These are phyloP conservation scores for Cytospora leucostoma DNA, from an alignment of 2,329 filamentous ascomycete genomes.

Conservation along the genomic window DNA sequence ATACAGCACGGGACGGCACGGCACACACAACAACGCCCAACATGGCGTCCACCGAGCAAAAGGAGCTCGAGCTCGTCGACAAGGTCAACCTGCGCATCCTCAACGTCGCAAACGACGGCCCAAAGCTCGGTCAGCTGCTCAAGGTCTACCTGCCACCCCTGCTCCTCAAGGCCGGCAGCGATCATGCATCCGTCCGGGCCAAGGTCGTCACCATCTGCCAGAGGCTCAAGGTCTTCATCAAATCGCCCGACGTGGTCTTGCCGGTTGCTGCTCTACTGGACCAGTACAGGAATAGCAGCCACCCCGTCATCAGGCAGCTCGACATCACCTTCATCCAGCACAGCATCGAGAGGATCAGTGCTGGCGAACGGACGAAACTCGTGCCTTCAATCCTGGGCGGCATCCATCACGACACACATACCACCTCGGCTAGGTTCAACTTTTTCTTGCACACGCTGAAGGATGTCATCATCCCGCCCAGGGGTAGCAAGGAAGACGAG, in stretches of 20 bases:
- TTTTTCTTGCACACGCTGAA: conserved; percentile 76
- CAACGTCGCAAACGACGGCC: conserved; percentile 77
- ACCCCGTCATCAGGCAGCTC: conserved; percentile 78
- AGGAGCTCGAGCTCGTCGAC: conserved; percentile 79
- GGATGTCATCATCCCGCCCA: conserved; percentile 69
- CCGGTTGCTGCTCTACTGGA: conserved; percentile 83
- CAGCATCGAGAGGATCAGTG: conserved; percentile 58
- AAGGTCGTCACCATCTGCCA: conserved; percentile 61
- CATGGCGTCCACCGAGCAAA: conserved; percentile 54
- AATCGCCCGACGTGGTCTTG: conserved; percentile 65
- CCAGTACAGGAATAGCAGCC: conserved; percentile 81
- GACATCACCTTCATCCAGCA: conserved; percentile 89
- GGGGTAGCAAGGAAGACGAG: conserved; percentile 77
- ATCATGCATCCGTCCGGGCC: conserved; percentile 75
- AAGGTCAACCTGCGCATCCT: conserved; percentile 83
- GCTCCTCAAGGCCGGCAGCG: conserved; percentile 82
- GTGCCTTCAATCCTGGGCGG: conserved; percentile 70
- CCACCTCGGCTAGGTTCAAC: conserved; percentile 70
- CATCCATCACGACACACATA: conserved; percentile 60
- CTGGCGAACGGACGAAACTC: conserved; percentile 67
- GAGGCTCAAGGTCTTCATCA: conserved; percentile 56
- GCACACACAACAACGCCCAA: neutral
- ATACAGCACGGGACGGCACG: neutral
- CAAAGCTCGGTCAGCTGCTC: conserved; percentile 76
- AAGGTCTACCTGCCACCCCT: conserved; percentile 79